phyloP scores from a whole-genome alignment of 2,329 filamentous ascomycete genomes.

The Magnaporthiopsis poae region DNA sequence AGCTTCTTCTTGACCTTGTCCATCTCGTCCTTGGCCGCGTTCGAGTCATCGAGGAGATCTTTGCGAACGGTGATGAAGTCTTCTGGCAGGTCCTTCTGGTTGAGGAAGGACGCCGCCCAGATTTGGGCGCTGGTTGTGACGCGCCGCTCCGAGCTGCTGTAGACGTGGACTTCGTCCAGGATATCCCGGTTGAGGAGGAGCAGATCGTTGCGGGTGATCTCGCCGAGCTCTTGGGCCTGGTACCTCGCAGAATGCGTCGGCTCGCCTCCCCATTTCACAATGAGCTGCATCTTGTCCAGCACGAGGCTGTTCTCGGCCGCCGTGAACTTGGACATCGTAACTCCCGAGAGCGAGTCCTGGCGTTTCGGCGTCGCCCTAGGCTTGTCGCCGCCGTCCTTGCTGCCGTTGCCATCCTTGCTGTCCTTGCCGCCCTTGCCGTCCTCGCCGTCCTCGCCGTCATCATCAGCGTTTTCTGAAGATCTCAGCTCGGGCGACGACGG shows the following conservation, averaged over 20 bases:
- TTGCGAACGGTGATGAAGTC: constrained; percentile 88
- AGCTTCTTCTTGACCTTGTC: constrained; percentile 99
- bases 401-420: not conserved
- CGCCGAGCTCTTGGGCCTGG: constrained; percentile 85
- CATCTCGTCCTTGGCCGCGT: constrained; percentile 97
- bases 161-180: constrained; percentile 85
- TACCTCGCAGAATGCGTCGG: constrained; percentile 95
- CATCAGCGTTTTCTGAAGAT: constrained; percentile 11
- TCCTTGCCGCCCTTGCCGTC: not conserved
- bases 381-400: constrained; percentile 13
- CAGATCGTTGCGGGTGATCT: constrained; percentile 92
- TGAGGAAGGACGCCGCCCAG: constrained; percentile 81
- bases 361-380: constrained; percentile 45
- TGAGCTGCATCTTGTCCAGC: constrained; percentile 89
- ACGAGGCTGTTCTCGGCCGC: constrained; percentile 87
- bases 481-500: not conserved
- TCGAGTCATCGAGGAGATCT: constrained; percentile 90
- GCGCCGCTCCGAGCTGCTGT: constrained; percentile 87
- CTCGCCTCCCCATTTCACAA: constrained; percentile 98
- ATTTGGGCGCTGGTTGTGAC: constrained; percentile 96
- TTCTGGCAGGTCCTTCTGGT: constrained; percentile 71
- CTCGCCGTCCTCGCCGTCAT: not conserved
- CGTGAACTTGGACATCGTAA: constrained; percentile 87
- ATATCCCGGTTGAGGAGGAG: constrained; percentile 86
- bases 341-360: constrained; percentile 77